Evolutionary conservation across 768 basidiomycete species (phyloP).

Genomic region (Amanita muscaria): DNA sequence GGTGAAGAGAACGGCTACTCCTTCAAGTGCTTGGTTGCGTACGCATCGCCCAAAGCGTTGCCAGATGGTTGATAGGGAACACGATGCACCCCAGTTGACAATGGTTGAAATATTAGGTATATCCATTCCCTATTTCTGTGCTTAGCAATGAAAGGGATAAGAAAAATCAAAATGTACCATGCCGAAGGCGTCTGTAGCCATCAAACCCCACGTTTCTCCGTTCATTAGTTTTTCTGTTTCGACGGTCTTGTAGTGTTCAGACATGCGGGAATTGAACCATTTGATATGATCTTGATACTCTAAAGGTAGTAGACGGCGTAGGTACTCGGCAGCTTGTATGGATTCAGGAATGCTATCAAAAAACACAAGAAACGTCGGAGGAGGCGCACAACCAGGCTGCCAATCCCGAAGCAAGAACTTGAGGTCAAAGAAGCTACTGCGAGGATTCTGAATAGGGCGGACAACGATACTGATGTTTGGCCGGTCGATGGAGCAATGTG

Average conservation of each 20-base stretch:
- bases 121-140: constrained; percentile 22
- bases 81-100: constrained; percentile 21
- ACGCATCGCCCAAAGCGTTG: constrained; percentile 24
- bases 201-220: no score
- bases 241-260: constrained; percentile 14
- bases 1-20: constrained; percentile 15
- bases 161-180: constrained; percentile 18
- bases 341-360: constrained; percentile 18
- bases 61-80: constrained; percentile 17
- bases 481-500: constrained; percentile 14
- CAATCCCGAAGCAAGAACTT: constrained; percentile 10
- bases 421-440: constrained; percentile 9
- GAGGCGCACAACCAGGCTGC: constrained; percentile 5
- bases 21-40: constrained; percentile 6
- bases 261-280: constrained; percentile 24
- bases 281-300: constrained; percentile 14
- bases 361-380: constrained; percentile 18
- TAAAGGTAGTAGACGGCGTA: constrained; percentile 10
- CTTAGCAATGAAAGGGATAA: background rate
- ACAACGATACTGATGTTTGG: constrained; percentile 13
- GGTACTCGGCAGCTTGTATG: constrained; percentile 9
- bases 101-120: constrained; percentile 21
- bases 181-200: no score
- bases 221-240: constrained; percentile 11
- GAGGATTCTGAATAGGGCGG: constrained; percentile 7